Evolutionary conservation across 441 rosid genomes (phyloP), one percentile per base, ranked within the genome.

Genomic region (Cnidoscolus chayamansa): DNA sequence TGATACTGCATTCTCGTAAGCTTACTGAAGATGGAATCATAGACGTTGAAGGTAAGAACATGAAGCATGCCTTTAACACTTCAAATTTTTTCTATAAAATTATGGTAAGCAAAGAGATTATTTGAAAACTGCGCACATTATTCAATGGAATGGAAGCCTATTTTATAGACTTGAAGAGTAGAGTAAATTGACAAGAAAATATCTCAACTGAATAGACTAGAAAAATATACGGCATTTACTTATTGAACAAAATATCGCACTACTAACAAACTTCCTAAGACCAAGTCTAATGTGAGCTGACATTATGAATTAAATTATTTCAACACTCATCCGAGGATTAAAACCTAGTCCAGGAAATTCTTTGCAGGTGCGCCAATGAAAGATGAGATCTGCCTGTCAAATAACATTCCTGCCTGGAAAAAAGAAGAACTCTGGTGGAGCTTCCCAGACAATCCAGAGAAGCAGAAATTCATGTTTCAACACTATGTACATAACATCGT

Each of bases 11-110:
- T 8, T 7, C 62, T 71, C 77, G 79, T 1, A 63, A 62, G 71
- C 58, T 84, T n/a, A 40, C 77, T 4, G 65, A 77, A 61, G 65
- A 45, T 40, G 83, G 82, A 69, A 68, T 84, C 8, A 35, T 79
- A 5, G 77, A 78, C 19, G 19, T 4, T 1, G 62, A 81, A 37
- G 85, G 85, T 81, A 77, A 67, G 67, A 20, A 72, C 37, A 17
- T 13, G 3, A 49, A 65, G 32, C n/a, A 3, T 13, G 0, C 10
- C 19, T 49, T 65, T 49, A 3, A n/a, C 30, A 17, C 31, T 17
- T 9, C 2, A 10, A 9, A n/a, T n/a, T 30, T 31, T 25, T 8
- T 40, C 3, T 16, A 2, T 16, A 16, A 30, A 25, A 30, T 30
- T 30, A 1, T 19, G 12, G 1, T 20, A 56, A 2, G 53, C 25